These are phyloP conservation scores for Orbilia oligospora DNA, from an alignment of 2,329 filamentous ascomycete genomes.

Conservation along the genomic window DNA sequence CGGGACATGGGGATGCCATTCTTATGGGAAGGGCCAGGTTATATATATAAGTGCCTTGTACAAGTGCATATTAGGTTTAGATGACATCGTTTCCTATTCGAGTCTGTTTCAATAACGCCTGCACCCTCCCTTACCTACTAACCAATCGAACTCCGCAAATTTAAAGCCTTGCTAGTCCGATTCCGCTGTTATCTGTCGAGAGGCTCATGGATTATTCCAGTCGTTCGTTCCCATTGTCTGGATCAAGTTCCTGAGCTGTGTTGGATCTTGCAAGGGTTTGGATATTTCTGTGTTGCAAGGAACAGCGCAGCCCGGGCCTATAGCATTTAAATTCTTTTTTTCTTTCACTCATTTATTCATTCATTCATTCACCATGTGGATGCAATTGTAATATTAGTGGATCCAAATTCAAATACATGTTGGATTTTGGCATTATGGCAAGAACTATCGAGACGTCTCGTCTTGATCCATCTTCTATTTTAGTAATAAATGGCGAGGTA, in stretches of 20 bases:
- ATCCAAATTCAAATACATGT: not conserved
- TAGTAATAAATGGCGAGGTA: not conserved
- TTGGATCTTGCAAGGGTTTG: constrained; percentile 56
- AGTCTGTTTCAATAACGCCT: constrained; percentile 28
- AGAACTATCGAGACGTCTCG: constrained; percentile 8
- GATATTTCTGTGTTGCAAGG: constrained; percentile 36
- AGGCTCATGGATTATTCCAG: constrained; percentile 39
- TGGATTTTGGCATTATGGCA: not conserved
- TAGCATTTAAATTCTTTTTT: too few relatives aligned
- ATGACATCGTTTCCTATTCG: constrained; percentile 27
- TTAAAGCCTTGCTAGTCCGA: not conserved
- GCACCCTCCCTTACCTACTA: constrained; percentile 2
- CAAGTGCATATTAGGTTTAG: not conserved
- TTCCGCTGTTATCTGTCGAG: constrained; percentile 13
- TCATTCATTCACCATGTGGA: not conserved
- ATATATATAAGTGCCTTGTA: constrained; percentile 23
- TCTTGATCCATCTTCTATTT: constrained; percentile 2
- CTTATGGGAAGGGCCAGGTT: constrained; percentile 11
- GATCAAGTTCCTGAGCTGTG: constrained; percentile 23
- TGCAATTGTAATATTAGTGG: too few relatives aligned
- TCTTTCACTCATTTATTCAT: too few relatives aligned
- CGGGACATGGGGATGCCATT: not conserved
- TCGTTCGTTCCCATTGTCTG: constrained; percentile 27
- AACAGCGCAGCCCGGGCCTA: constrained; percentile 5
- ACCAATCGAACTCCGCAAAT: constrained; percentile 33